Base-by-base conservation (phyloP, 352 stramenopile species). In the Phytophthora lateralis region DNA sequence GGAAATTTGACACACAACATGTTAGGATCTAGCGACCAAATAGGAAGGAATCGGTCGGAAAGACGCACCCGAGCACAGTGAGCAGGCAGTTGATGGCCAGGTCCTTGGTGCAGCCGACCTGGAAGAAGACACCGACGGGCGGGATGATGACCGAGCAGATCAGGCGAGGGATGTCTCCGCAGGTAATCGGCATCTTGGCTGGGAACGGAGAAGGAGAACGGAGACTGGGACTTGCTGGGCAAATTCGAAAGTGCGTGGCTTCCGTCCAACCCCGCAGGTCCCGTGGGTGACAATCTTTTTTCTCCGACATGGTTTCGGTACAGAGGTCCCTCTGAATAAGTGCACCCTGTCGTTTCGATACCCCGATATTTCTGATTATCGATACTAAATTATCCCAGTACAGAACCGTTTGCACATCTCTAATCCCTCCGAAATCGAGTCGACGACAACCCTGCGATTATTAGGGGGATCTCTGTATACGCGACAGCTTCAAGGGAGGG, bases 61-160 rank as follows among this genome's bases (percentile, higher is more conserved):
- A 53, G 7, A 65, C 69, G 12, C 63, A 88, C 76, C 76, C 74
- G 24, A 88, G 67, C 4, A 87, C n/a, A 11, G 78, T 90, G 55
- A 90, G 76, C 64, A 90, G 59, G 18, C 84, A 72, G 73, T 90
- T 90, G 57, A 90, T 88, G 32, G 74, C 74, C 11, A 90, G 65
- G 50, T 85, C 76, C 58, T 79, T 82, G 38, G 67, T 85, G 63
- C 76, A 85, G 60, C 76, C 76, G 44, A 85, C 76, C 60, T 85
- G 73, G 73, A 85, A 85, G 54, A 71, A 85, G 9, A 85, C 76
- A 35, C 76, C 76, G 39, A 85, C 65, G 39, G 76, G 76, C 53
- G 76, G 76, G 52, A 90, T 78, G 60, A 90, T 84, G 37, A 90
- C 66, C 14, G 78, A 85, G 60, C 80, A 90, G 64, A 90, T 82